Conservation (phyloP, 257 asterid genomes). For the Solanum pennellii region DNA sequence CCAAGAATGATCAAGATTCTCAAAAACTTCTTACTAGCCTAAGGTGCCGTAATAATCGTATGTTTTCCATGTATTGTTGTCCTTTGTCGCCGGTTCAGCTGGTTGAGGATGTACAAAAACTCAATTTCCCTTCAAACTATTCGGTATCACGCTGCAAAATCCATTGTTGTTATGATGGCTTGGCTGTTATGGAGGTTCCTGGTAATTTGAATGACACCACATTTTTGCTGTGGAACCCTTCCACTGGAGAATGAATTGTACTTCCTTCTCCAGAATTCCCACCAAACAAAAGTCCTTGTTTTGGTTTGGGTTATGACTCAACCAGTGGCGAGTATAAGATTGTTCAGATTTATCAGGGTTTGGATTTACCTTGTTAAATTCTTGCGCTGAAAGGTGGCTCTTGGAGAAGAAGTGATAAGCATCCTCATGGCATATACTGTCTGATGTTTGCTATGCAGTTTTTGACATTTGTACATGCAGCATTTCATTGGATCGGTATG, state of each 20-base stretch:
- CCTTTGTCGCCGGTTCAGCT: background rate
- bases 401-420: background rate
- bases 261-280: background rate
- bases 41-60: background rate
- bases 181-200: background rate
- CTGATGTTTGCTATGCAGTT: background rate
- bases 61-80: background rate
- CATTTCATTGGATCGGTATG: background rate
- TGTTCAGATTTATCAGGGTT: background rate
- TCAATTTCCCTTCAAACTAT: background rate
- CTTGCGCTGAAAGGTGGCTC: background rate
- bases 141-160: background rate
- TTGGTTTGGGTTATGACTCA: background rate
- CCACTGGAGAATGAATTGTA: background rate
- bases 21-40: background rate
- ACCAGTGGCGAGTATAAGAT: background rate
- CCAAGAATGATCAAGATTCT: background rate
- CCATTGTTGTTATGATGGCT: background rate
- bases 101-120: background rate
- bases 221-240: background rate
- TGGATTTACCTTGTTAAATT: background rate
- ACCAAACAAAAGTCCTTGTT: background rate
- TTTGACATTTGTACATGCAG: background rate
- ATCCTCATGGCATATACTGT: background rate
- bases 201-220: background rate